A percentile compares a stretch with the other conserved stretches of the same genome.
These are phyloP conservation scores for Cenchrus purpureus DNA, from an alignment of 176 grass and related monocot species.

Conservation along the genomic window DNA sequence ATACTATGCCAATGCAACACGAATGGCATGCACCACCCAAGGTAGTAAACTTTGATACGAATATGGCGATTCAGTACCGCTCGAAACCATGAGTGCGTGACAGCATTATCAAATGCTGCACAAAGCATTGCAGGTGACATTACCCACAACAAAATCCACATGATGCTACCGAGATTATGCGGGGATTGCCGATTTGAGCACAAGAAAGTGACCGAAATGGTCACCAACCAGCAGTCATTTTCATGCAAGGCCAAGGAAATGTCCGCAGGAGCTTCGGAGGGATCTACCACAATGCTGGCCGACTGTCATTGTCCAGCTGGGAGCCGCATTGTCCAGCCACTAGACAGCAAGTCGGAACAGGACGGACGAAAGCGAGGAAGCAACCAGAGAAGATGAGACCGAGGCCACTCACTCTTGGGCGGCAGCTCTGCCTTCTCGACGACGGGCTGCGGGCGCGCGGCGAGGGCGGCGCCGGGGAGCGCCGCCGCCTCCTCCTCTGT, in stretches of 20 bases:
- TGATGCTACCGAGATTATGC: background rate
- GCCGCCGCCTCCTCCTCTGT: conserved; percentile 30
- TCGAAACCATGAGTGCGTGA: background rate
- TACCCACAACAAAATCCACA: background rate
- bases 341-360: conserved; percentile 16
- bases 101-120: background rate
- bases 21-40: background rate
- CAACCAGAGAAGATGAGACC: background rate
- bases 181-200: background rate
- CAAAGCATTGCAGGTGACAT: background rate
- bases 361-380: conserved; percentile 22
- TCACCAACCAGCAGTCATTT: conserved; percentile 29
- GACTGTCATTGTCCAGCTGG: conserved; percentile 42
- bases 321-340: conserved; percentile 20
- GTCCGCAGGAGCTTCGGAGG: conserved; percentile 2
- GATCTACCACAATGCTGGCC: conserved; percentile 43
- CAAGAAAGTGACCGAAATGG: conserved; percentile 16
- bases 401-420: conserved; percentile 70
- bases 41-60: background rate
- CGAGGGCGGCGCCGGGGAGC: background rate
- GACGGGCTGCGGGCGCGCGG: conserved; percentile 22
- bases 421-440: conserved; percentile 58
- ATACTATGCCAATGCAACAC: background rate
- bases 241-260: conserved; percentile 15
- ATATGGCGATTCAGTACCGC: background rate